phyloP scores from a whole-genome alignment of 2,329 filamentous ascomycete species.

The Thelonectria olida region DNA sequence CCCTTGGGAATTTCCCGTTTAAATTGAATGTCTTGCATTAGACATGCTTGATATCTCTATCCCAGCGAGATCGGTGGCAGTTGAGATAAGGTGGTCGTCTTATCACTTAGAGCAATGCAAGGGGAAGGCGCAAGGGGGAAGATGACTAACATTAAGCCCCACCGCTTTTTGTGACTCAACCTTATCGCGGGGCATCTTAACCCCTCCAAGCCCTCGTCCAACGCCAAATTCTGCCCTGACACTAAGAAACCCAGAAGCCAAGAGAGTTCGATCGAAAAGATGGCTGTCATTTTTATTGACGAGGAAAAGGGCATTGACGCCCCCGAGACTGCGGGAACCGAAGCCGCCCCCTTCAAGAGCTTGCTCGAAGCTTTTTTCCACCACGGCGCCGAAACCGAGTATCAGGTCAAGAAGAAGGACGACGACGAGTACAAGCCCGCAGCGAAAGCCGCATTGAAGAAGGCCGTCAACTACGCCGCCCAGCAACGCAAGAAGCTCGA shows the following conservation, averaged over 20 bases:
- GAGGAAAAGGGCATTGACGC: slow-evolving; percentile 82
- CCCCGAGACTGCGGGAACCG: slow-evolving; percentile 70
- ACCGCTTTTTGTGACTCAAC: slow-evolving; percentile 1
- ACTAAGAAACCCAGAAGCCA: not conserved
- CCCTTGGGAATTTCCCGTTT: too few relatives aligned
- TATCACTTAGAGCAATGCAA: not conserved
- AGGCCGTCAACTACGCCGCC: slow-evolving; percentile 36
- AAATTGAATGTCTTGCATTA: too few relatives aligned
- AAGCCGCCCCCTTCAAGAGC: slow-evolving; percentile 82
- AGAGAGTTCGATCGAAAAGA: slow-evolving; percentile 35
- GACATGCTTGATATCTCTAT: too few relatives aligned
- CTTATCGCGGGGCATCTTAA: not conserved
- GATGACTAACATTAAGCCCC: not conserved
- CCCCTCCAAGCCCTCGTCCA: not conserved
- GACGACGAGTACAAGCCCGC: slow-evolving; percentile 41
- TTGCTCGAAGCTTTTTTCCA: slow-evolving; percentile 78
- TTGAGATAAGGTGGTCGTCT: too few relatives aligned
- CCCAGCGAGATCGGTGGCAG: too few relatives aligned
- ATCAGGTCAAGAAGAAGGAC: slow-evolving; percentile 50
- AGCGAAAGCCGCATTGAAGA: slow-evolving; percentile 41
- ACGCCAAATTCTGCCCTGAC: not conserved
- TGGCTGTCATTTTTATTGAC: slow-evolving; percentile 63
- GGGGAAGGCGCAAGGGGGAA: not conserved
- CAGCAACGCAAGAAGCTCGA: slow-evolving; percentile 39
- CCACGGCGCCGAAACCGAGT: slow-evolving; percentile 42